A percentile compares a stretch with the other conserved stretches of the same genome.
These are phyloP conservation scores for Kwoniella botswanensis DNA, from an alignment of 768 basidiomycete genomes.

Conservation along the genomic window DNA sequence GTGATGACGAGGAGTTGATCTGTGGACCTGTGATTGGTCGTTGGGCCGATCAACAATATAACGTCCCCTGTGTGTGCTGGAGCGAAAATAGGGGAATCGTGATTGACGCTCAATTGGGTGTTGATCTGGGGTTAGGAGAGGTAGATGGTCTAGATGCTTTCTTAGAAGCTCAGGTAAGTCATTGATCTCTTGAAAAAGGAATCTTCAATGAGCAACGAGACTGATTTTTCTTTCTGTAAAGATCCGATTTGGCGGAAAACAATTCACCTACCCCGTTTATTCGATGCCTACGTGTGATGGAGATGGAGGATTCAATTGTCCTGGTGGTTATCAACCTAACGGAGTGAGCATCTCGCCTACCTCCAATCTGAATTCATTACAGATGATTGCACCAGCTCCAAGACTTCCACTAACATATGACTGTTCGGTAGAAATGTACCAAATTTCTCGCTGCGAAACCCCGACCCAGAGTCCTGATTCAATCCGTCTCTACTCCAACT, in stretches of 20 bases:
- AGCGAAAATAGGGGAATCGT: slow-evolving; percentile 12
- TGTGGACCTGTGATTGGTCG: slow-evolving; percentile 18
- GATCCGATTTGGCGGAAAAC: slow-evolving; percentile 20
- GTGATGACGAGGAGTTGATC: slow-evolving; percentile 11
- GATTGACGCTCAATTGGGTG: slow-evolving; percentile 16
- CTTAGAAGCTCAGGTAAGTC: slow-evolving; percentile 19
- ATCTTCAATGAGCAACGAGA: background rate
- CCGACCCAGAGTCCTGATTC: slow-evolving; percentile 6
- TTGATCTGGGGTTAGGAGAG: slow-evolving; percentile 21
- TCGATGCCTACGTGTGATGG: slow-evolving; percentile 29
- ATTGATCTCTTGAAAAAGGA: background rate
- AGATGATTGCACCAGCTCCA: background rate
- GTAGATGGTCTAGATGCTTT: slow-evolving; percentile 21
- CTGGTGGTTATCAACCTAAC: slow-evolving; percentile 16
- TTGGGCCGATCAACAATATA: slow-evolving; percentile 10
- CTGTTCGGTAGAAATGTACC: slow-evolving; percentile 15
- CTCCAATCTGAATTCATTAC: background rate
- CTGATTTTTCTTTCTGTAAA: background rate
- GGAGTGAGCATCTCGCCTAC: slow-evolving; percentile 23
- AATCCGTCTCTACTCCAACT: background rate
- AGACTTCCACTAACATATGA: background rate
- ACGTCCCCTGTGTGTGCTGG: slow-evolving; percentile 22
- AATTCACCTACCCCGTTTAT: slow-evolving; percentile 24
- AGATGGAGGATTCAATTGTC: slow-evolving; percentile 26
- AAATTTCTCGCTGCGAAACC: slow-evolving; percentile 23